phyloP scores from a whole-genome alignment of 2,329 filamentous ascomycete genomes.

The Colletotrichum scovillei region DNA sequence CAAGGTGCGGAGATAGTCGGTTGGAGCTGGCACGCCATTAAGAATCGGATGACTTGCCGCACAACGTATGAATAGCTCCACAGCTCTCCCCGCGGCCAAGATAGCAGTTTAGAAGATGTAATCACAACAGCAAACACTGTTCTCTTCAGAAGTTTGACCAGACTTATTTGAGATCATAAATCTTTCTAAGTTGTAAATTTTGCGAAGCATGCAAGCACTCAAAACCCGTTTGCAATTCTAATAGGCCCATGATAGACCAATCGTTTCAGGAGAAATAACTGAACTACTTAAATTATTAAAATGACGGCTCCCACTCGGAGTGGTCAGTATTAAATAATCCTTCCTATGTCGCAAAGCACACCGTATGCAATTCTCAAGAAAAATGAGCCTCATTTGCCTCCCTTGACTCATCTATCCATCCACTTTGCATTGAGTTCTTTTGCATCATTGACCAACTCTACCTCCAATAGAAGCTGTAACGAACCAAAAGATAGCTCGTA shows the following conservation, averaged over 20 bases:
- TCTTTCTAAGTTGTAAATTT: no score
- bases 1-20: background rate
- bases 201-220: no score
- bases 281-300: no score
- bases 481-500: conserved; percentile 19
- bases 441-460: conserved; percentile 40
- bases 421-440: conserved; percentile 39
- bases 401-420: conserved; percentile 40
- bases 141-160: no score
- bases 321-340: background rate
- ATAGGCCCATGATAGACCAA: no score
- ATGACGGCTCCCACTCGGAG: no score
- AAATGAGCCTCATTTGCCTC: background rate
- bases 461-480: conserved; percentile 43
- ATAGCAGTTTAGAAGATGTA: background rate
- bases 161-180: no score
- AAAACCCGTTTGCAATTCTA: no score
- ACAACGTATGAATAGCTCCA: background rate
- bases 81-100: background rate
- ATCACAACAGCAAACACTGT: no score
- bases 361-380: background rate
- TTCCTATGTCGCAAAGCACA: no score
- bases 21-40: background rate
- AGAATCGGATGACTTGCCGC: background rate
- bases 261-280: no score